Evolutionary conservation across 2,329 filamentous ascomycete species (phyloP), one percentile per base, ranked within the genome.

Genomic region (Emericellopsis cladophorae): DNA sequence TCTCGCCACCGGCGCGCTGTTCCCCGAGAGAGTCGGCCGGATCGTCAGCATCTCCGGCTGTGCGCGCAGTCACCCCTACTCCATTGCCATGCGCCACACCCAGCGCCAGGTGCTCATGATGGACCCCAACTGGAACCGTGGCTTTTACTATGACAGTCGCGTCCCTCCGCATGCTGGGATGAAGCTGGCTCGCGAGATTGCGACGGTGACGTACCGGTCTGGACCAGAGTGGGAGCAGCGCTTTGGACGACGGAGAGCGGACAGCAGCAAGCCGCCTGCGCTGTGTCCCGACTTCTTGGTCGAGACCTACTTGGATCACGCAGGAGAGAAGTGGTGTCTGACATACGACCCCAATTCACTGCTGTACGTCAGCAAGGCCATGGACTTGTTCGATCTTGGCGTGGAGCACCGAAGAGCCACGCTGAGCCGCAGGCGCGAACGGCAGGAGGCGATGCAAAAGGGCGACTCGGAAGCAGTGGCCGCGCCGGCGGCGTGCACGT

Each of bases 21-120:
- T 90, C 57, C 84, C 88, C 0, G 76, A 84, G 32, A 75, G 90
- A 29, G 83, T 98, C 3, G 79, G 79, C 32, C 80, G 82, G 48
- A 76, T 98, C 46, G 85, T 88, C 31, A 90, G 81, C 53, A 92
- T 96, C 54, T 93, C 84, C 54, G 92, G 90, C 11, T 98, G 92
- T 59, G 92, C 90, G 1, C 74, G 92, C 47, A 93, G 84, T 51
- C 92, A 98, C 58, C 92, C 92, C 1, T 98, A 98, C 66, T 94
- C 89, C 60, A 95, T 98, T 57, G 92, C 92, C 29, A 95, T 98
- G 90, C 80, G 92, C 41, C 92, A 98, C 62, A 95, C 90, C 0
- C 92, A 98, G 62, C 80, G 92, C 23, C 92, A 96, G 65, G 92
- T 95, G 1, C 74, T 98, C 37, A 96, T 98, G 89, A 95, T 95